Evolutionary conservation across 495 filamentous ascomycete species (phyloP).

Genomic region (Talaromyces stipitatus): DNA sequence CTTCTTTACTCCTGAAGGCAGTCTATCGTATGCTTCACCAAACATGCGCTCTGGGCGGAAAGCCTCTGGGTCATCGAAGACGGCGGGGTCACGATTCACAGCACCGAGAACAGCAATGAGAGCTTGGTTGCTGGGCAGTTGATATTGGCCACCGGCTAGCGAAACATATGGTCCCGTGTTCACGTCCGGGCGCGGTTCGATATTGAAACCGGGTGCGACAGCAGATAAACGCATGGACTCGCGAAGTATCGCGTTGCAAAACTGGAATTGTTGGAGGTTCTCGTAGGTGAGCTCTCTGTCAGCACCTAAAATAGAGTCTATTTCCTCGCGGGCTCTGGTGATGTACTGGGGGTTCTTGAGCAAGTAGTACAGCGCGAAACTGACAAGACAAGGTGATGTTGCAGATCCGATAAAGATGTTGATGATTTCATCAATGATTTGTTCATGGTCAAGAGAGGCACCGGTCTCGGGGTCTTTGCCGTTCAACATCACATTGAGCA

Average conservation of each 20-base stretch:
- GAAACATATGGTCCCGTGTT: constrained; percentile 39
- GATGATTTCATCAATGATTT: constrained; percentile 57
- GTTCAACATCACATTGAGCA: constrained; percentile 61
- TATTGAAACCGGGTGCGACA: constrained; percentile 58
- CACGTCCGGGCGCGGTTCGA: constrained; percentile 43
- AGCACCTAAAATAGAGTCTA: constrained; percentile 11
- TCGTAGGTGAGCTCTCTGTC: constrained; percentile 29
- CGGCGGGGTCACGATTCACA: constrained; percentile 61
- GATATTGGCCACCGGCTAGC: constrained; percentile 59
- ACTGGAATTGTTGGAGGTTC: constrained; percentile 58
- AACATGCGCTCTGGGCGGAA: constrained; percentile 67
- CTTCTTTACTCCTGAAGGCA: constrained; percentile 56
- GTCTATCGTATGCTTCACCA: constrained; percentile 50
- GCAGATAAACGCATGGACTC: constrained; percentile 66
- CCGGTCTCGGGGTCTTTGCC: constrained; percentile 60
- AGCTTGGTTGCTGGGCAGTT: constrained; percentile 49
- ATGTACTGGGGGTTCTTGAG: constrained; percentile 24
- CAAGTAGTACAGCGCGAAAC: constrained; percentile 31
- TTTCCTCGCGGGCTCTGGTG: constrained; percentile 26
- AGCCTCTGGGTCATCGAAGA: constrained; percentile 55
- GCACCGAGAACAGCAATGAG: constrained; percentile 56
- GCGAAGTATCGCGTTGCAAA: constrained; percentile 58
- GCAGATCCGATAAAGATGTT: constrained; percentile 34
- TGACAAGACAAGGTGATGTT: constrained; percentile 28
- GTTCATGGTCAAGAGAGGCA: constrained; percentile 46